Base-by-base conservation (phyloP, 345 rosid genomes). In the Pugionium dolabratum region DNA sequence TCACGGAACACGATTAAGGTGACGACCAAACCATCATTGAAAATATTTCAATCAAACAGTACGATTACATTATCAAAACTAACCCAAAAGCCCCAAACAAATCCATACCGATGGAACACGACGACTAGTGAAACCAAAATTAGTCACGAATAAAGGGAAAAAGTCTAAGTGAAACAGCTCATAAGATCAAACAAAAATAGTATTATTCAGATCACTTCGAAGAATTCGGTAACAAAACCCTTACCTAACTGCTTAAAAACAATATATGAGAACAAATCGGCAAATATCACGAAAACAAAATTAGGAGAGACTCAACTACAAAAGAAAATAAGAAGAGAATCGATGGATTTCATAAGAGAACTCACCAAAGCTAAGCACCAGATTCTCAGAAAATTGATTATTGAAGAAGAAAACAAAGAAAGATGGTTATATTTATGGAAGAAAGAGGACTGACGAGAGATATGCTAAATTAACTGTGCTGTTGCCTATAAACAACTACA, bases 331-430 rank as follows among this genome's bases (percentile, higher is more conserved):
- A 35, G 51, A 59, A 51, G 69, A 62, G 34, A 35, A 30, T 54
- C 62, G 36, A 52, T 30, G 2, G 32, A 1, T 49, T 57, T 9
- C 6, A 5, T 7, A 10, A 35, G 47, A 60, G 72, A 62, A 46
- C 78, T 68, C 65, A 74, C 78, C 74, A 36, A 67, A 41, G 31
- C 25, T n/a, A 66, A 26, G 64, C 42, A 54, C 43, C 44, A 67
- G 64, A 67, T 39, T 67, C 68, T 66, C 32, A 73, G 73, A 9
- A 42, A 67, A 61, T 11, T 25, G 62, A 50, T 18, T 18, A 18
- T 18, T 18, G 18, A 18, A 18, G 73, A 67, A 47, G 30, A 45
- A 53, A 60, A 18, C 6, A 52, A 59, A 54, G 65, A 36, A 49
- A 44, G 61, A 60, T 10, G 2, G 67, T 59, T 52, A 53, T 62